Base-by-base conservation (phyloP, 257 asterid genomes). In the Asclepias syriaca region DNA sequence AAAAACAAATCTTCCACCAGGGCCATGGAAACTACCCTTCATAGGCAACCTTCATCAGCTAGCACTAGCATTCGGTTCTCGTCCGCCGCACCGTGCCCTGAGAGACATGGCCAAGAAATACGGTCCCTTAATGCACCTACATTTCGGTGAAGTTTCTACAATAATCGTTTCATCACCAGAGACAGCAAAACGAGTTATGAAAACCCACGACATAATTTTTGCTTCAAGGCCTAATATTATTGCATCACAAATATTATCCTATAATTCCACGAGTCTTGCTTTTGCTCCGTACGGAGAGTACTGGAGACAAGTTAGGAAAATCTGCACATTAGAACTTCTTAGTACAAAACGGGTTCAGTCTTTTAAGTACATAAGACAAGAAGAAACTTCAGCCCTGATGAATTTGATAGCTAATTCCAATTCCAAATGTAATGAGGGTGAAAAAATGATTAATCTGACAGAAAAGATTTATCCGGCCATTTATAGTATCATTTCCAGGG, bases 291-390 rank as follows among this genome's bases (percentile, higher is more conserved):
- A 74, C 39, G 83, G 83, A 2, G 80, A 70, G 1, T 86, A 82
- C 67, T 84, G 88, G 88, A 73, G 81, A 60, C 84, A 82, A 15
- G 72, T 82, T 4, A 19, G 87, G 21, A 82, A 77, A 65, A 78
- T 85, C 5, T 81, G 87, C 78, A 78, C 75, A 0, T 15, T 73
- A 10, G 88, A 85, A 71, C 85, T 85, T 40, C 40, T 85, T 10
- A 81, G 78, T 69, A 3, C 12, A 24, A 80, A 68, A 6, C 84
- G 85, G 2, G 86, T 85, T 8, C 80, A 58, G 1, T 79, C 83
- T 0, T 79, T 79, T 50, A 53, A 70, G 18, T 65, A 71, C 1
- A 24, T 77, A 0, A 45, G 87, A 37, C 81, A 79, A 54, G 46
- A 65, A 55, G 83, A 68, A 50, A 61, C 24, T 1, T 22, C 34